Evolutionary conservation across 768 basidiomycete genomes (phyloP), one percentile per base, ranked within the genome.

Genomic region (Boletus sp.): DNA sequence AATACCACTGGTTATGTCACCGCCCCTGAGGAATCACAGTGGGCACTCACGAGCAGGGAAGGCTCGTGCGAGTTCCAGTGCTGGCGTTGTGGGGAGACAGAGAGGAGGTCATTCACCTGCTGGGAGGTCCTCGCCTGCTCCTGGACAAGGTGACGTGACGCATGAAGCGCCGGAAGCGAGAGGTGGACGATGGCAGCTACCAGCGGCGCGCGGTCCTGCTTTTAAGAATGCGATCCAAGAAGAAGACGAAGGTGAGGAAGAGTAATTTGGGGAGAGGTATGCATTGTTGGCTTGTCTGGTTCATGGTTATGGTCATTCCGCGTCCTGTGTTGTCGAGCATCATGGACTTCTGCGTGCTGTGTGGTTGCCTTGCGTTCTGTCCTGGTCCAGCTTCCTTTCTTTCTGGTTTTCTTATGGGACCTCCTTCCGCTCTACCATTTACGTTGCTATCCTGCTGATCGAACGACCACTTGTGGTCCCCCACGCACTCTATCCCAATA

Each of bases 161-260:
- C 79, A 80, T 53, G 81, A 86, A 12, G 59, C 76, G 4, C 69
- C 76, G 5, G 84, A 85, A 53, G 64, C 77, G 7, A 76, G 86
- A 55, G 75, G 80, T 0, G 81, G 83, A 32, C 77, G 90, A 62
- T 77, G 90, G 58, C 87, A 90, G 67, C 75, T 93, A 12, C 90
- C 91, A 28, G 70, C 77, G 48, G 77, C 73, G n/a, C 81, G 90
- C 28, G 90, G 89, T 1, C 84, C 83, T 49, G 85, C 89, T 9
- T 90, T 90, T 63, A 75, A 67, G 63, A 83, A 86, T 60, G 73
- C 88, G 5, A 92, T 91, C 54, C 88, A 91, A 69, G 91, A 92
- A 68, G 91, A 92, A 67, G 91, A 93, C 62, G 91, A 92, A 69
- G 91, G 79, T 20, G 91, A 92, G 71, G 91, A 91, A 64, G 85